Percentiles rank a stretch among this genome's conserved stretches.
These are phyloP conservation scores for Arthrobotrys conoides DNA, from an alignment of 2,329 filamentous ascomycete genomes.

Conservation along the genomic window DNA sequence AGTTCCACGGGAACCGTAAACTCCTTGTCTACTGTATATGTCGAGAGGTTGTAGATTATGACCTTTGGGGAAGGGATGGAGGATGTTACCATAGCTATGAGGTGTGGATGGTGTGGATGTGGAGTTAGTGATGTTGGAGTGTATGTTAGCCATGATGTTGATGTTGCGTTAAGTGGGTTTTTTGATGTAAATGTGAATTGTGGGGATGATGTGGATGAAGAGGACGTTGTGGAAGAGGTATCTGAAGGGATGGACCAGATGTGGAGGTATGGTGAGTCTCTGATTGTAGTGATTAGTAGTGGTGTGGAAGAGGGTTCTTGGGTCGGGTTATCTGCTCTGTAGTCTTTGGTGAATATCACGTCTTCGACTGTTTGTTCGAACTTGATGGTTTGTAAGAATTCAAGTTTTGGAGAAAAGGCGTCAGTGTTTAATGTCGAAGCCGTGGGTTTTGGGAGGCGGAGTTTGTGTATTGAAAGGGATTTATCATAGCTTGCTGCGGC, in stretches of 20 bases:
- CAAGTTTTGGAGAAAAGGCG: background rate
- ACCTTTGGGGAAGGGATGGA: slow-evolving; percentile 76
- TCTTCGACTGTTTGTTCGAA: slow-evolving; percentile 54
- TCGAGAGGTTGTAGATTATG: slow-evolving; percentile 74
- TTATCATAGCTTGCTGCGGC: slow-evolving; percentile 62
- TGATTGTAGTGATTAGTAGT: slow-evolving; percentile 50
- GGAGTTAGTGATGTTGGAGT: slow-evolving; percentile 73
- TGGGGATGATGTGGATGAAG: background rate
- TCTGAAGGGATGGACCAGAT: slow-evolving; percentile 10
- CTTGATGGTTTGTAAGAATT: slow-evolving; percentile 33
- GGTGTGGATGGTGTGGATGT: slow-evolving; percentile 71
- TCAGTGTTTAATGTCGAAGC: background rate
- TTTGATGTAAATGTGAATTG: slow-evolving; percentile 41
- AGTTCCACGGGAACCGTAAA: slow-evolving; percentile 75
- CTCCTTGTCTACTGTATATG: slow-evolving; percentile 74
- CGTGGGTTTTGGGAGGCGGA: slow-evolving; percentile 16
- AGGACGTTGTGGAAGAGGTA: background rate
- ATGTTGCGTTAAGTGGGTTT: slow-evolving; percentile 64
- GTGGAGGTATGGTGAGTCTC: slow-evolving; percentile 50
- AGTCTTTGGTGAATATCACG: slow-evolving; percentile 53
- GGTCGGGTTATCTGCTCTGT: slow-evolving; percentile 3
- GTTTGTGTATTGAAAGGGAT: slow-evolving; percentile 46
- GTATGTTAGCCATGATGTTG: slow-evolving; percentile 76
- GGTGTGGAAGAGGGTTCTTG: background rate
- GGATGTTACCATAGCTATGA: slow-evolving; percentile 75